Conservation (phyloP, 2,329 filamentous ascomycete species). For the Cercospora sojina region DNA sequence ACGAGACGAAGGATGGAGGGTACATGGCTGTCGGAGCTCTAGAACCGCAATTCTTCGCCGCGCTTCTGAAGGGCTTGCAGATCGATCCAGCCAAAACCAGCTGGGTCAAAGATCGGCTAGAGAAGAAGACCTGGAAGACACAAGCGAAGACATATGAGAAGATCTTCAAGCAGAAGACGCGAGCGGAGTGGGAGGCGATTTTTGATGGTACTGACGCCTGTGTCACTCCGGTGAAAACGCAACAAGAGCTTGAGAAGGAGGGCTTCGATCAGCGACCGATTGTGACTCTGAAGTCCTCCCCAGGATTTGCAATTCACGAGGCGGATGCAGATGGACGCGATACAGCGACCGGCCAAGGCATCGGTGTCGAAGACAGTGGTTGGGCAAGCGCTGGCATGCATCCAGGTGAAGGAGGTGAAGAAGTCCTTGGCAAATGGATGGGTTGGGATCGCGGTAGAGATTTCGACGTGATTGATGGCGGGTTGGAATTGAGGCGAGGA, state of each 20-base stretch:
- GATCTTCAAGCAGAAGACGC: constrained; percentile 67
- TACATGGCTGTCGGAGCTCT: constrained; percentile 86
- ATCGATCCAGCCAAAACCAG: constrained; percentile 47
- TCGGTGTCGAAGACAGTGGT: constrained; percentile 63
- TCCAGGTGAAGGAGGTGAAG: constrained; percentile 70
- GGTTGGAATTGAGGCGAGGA: constrained; percentile 48
- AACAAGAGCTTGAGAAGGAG: constrained; percentile 65
- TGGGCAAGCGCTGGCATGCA: constrained; percentile 62
- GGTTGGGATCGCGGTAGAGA: constrained; percentile 73
- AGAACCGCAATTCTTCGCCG: constrained; percentile 79
- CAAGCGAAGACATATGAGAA: constrained; percentile 61
- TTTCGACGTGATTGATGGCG: constrained; percentile 65
- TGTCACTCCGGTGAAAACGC: constrained; percentile 80
- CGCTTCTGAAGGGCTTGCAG: constrained; percentile 65
- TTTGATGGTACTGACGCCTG: constrained; percentile 94
- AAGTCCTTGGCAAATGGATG: constrained; percentile 67
- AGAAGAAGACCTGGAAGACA: constrained; percentile 66
- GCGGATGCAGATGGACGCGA: constrained; percentile 45
- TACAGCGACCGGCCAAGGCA: constrained; percentile 59
- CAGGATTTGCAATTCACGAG: constrained; percentile 62
- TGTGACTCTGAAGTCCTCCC: constrained; percentile 68
- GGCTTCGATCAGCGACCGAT: constrained; percentile 68
- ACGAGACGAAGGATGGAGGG: constrained; percentile 74
- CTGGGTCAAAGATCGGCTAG: constrained; percentile 53
- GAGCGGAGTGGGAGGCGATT: constrained; percentile 76